Percentiles rank a stretch among this genome's conserved stretches.
phyloP scores from a whole-genome alignment of 768 basidiomycete genomes.

The Gymnopilus dilepis region DNA sequence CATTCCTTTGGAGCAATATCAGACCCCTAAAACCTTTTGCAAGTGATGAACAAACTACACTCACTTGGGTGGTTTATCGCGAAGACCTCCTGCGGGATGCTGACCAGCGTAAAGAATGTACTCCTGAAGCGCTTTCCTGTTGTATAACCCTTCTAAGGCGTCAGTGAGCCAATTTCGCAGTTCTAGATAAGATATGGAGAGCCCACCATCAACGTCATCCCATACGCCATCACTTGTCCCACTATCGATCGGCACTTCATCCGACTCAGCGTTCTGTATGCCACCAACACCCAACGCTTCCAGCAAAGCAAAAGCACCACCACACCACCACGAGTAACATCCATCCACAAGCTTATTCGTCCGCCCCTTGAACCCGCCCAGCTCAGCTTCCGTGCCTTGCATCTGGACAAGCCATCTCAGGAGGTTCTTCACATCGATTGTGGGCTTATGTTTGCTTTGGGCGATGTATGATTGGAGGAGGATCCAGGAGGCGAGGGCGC shows the following conservation, averaged over 20 bases:
- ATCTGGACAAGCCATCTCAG: constrained; percentile 84
- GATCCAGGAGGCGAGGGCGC: constrained; percentile 85
- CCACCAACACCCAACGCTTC: constrained; percentile 59
- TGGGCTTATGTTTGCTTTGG: constrained; percentile 30
- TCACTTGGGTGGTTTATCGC: constrained; percentile 96
- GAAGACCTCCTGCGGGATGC: constrained; percentile 80
- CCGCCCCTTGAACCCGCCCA: constrained; percentile 92
- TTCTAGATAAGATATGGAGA: not conserved
- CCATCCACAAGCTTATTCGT: constrained; percentile 99
- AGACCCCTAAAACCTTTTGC: too few relatives aligned
- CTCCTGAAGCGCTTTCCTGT: constrained; percentile 79
- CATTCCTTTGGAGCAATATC: constrained; percentile 48
- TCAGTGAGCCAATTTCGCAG: not conserved
- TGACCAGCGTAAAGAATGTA: constrained; percentile 90
- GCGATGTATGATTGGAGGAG: constrained; percentile 67
- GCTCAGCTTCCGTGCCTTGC: constrained; percentile 83
- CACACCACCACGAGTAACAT: constrained; percentile 99
- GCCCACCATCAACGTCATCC: constrained; percentile 71
- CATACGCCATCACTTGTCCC: constrained; percentile 45
- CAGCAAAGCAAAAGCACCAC: constrained; percentile 81
- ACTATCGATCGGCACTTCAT: constrained; percentile 30
- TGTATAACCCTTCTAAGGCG: constrained; percentile 51
- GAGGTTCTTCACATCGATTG: constrained; percentile 63
- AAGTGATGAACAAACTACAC: constrained; percentile 27
- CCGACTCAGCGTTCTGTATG: constrained; percentile 38